phyloP scores from a whole-genome alignment of 2,329 filamentous ascomycete species.

The Trichoderma semiorbis region DNA sequence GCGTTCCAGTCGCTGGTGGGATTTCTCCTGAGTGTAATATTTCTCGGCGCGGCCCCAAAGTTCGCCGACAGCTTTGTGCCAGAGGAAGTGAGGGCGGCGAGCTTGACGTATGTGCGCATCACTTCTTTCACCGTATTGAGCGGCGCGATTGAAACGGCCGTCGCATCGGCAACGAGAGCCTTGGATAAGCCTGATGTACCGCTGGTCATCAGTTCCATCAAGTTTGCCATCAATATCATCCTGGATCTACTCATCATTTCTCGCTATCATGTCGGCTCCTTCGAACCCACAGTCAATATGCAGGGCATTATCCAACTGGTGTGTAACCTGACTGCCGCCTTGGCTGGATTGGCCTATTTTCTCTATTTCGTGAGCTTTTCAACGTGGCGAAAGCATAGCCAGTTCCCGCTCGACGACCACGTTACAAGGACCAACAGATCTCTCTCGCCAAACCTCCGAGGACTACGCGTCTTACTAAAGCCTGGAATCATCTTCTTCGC shows the following conservation, averaged over 20 bases:
- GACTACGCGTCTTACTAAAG: conserved; percentile 48
- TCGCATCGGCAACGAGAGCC: conserved; percentile 59
- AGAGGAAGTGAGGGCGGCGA: conserved; percentile 49
- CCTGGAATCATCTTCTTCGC: conserved; percentile 58
- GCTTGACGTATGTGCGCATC: conserved; percentile 63
- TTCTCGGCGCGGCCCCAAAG: conserved; percentile 49
- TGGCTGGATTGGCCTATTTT: conserved; percentile 59
- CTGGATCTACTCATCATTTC: conserved; percentile 66
- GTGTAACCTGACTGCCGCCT: conserved; percentile 55
- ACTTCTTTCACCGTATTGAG: conserved; percentile 60
- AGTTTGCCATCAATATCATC: conserved; percentile 64
- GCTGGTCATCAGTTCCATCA: conserved; percentile 59
- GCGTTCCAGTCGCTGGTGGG: conserved; percentile 58
- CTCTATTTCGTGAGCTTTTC: conserved; percentile 39
- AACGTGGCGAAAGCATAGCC: conserved; percentile 6
- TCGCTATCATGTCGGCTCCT: conserved; percentile 55
- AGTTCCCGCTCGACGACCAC: neutral
- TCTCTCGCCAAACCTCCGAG: conserved; percentile 37
- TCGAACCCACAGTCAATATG: conserved; percentile 57
- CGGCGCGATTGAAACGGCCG: conserved; percentile 60
- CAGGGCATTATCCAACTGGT: conserved; percentile 62
- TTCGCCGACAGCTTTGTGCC: conserved; percentile 65
- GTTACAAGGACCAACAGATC: conserved; percentile 15
- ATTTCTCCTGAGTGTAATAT: conserved; percentile 56
- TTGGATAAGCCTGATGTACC: conserved; percentile 68